Evolutionary conservation across 1,139 yeast genomes (phyloP).

Genomic region (Yamadazyma sp.): DNA sequence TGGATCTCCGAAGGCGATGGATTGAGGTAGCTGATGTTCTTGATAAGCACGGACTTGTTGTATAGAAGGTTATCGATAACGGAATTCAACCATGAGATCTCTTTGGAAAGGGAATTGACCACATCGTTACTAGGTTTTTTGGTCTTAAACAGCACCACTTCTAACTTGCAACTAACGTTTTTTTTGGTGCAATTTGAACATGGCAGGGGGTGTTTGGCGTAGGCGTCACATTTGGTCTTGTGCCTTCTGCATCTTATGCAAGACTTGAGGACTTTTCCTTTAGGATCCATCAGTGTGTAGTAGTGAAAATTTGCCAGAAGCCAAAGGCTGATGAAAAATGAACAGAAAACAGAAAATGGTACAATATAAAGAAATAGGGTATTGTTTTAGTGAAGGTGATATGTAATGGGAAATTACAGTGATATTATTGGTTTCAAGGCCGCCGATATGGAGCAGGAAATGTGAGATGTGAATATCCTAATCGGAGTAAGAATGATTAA

Average conservation of each 20-base stretch:
- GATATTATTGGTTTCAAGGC: background rate
- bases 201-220: no score
- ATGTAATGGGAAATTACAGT: background rate
- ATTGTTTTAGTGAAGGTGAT: background rate
- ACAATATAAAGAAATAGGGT: background rate
- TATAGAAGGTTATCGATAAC: constrained; percentile 22
- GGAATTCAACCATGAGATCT: constrained; percentile 26
- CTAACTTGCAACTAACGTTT: constrained; percentile 53
- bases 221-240: constrained; percentile 61
- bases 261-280: constrained; percentile 44
- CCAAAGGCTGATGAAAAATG: no score
- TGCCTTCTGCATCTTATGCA: constrained; percentile 65
- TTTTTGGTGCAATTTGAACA: constrained; percentile 59
- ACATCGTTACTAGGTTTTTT: constrained; percentile 30
- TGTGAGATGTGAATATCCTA: background rate
- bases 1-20: constrained; percentile 32
- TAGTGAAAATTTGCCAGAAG: no score
- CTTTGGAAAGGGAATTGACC: constrained; percentile 31
- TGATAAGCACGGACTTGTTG: constrained; percentile 12
- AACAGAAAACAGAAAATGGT: background rate
- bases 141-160: constrained; percentile 30
- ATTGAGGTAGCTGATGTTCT: constrained; percentile 15
- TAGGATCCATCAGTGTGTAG: constrained; percentile 6
- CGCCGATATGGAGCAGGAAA: background rate
- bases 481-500: background rate